Conservation (phyloP, 257 asterid species). For the Jacaranda copaia region DNA sequence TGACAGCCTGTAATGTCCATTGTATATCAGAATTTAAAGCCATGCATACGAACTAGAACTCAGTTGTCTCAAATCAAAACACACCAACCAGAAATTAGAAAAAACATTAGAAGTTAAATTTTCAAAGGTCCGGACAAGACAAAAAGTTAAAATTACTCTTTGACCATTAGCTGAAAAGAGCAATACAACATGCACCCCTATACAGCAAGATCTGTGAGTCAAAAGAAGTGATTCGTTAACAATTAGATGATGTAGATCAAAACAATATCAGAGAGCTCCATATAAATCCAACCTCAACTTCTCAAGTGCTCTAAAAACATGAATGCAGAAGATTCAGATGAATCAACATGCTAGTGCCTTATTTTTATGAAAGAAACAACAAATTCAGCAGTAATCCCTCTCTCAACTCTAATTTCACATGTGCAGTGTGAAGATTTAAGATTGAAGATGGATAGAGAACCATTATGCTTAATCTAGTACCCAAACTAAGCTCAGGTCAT, state of each 20-base stretch:
- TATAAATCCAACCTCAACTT: not conserved
- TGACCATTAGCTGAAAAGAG: too few species aligned
- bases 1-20: constrained; percentile 27
- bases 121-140: too few species aligned
- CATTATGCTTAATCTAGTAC: not conserved
- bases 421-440: not conserved
- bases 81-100: not conserved
- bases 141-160: too few species aligned
- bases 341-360: not conserved
- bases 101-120: not conserved
- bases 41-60: not conserved
- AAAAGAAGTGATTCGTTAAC: too few species aligned
- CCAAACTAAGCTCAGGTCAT: not conserved
- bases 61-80: not conserved
- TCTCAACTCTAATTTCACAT: not conserved
- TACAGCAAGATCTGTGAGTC: too few species aligned
- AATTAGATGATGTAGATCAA: too few species aligned
- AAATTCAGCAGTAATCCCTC: not conserved
- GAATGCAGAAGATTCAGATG: not conserved
- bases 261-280: not conserved
- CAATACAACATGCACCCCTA: too few species aligned
- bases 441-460: not conserved
- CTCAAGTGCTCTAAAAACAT: not conserved
- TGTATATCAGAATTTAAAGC: not conserved
- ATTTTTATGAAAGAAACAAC: not conserved